These are phyloP conservation scores for Neocallimastix lanati DNA, from an alignment of 192 early-diverging fungal genomes.

Conservation along the genomic window DNA sequence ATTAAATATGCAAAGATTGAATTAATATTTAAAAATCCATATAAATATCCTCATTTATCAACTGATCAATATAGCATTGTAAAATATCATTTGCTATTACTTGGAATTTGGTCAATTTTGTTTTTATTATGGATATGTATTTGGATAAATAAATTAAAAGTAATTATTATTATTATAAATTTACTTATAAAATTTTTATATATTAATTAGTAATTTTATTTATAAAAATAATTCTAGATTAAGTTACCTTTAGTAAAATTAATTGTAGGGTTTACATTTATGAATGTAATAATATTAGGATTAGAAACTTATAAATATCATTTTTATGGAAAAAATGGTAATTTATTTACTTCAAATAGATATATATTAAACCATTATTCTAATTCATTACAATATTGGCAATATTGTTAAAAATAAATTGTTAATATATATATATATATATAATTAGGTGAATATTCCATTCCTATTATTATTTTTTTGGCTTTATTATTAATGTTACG, in stretches of 20 bases:
- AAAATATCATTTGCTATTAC: background rate
- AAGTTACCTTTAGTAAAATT: background rate
- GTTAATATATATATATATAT: too few species aligned
- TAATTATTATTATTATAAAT: background rate
- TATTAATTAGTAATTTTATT: background rate
- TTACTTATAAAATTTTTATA: background rate
- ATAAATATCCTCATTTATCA: background rate
- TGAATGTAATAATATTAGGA: background rate
- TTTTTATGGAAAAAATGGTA: background rate
- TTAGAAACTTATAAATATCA: background rate
- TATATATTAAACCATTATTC: too few species aligned
- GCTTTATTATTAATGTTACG: background rate
- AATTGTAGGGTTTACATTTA: background rate
- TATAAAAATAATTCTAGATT: background rate
- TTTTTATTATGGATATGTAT: background rate
- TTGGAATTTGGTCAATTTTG: background rate
- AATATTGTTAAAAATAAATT: too few species aligned
- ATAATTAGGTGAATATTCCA: background rate
- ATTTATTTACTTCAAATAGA: too few species aligned
- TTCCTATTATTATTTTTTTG: background rate
- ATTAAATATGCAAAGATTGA: background rate
- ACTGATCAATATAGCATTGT: background rate
- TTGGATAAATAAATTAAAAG: background rate
- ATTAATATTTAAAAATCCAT: background rate
- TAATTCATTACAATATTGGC: too few species aligned